Evolutionary conservation across 768 basidiomycete genomes (phyloP), one percentile per base, ranked within the genome.

Genomic region (Kondoa subrosea): DNA sequence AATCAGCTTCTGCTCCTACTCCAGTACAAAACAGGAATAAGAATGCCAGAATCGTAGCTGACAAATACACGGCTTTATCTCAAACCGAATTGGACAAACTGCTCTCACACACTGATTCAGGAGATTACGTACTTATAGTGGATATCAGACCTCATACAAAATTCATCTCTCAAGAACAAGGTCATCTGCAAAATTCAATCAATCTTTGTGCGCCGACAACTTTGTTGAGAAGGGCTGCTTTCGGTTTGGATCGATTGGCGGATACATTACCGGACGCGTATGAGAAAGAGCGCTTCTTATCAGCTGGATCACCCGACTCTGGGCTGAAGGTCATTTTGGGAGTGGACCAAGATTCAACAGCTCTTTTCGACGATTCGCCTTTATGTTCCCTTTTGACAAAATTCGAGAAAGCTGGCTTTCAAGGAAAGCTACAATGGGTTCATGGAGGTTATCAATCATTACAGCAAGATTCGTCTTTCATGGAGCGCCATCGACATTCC

Each of bases 181-280:
- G 68, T 27, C 85, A 90, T 63, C 72, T 95, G 32, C 81, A 82
- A 56, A 73, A 77, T 61, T 85, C 91, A 4, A 79, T 95, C 65
- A 89, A 89, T 61, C 83, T 97, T 70, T 88, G 88, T 60, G 88
- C 95, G 3, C 92, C 93, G 0, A 91, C 92, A 1, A 96, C 91
- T 0, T 85, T 96, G 26, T 85, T 97, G 75, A 91, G 90, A 71
- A 85, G 92, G 0, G 91, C 91, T 1, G 81, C 85, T 1, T 93
- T 91, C 79, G 85, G 88, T 30, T 81, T 93, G 8, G 80, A 84
- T 56, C 85, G 85, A 56, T 82, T 97, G 30, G 79, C 83, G 4
- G 83, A 84, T 30, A 91, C 92, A 86, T 82, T 97, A n/a, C 82
- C 87, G 8, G 83, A 83, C 3, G 69, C 77, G 56, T 73, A 80